These are phyloP conservation scores for Pestalotiopsis sp. DNA, from an alignment of 2,329 filamentous ascomycete species.

Conservation along the genomic window DNA sequence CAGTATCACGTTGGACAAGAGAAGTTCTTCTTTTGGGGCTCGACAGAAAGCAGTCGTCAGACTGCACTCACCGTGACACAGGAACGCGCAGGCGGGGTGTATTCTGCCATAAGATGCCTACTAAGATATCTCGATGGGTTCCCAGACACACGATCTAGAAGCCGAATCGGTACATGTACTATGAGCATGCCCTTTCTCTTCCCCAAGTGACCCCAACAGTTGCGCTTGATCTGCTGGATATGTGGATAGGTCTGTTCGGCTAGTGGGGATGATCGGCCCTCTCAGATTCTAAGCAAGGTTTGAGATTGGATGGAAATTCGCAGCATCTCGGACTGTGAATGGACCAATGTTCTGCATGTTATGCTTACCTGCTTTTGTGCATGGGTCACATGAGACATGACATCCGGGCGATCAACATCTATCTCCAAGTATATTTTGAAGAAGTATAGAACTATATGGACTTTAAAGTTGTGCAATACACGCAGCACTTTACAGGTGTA, in stretches of 20 bases:
- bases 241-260: neutral
- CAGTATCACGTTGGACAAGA: neutral
- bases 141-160: neutral
- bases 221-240: neutral
- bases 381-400: neutral
- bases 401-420: neutral
- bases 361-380: neutral
- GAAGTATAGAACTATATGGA: neutral
- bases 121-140: neutral
- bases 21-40: neutral
- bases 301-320: slow-evolving; percentile 5
- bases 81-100: neutral
- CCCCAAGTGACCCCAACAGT: slow-evolving; percentile 5
- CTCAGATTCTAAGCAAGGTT: neutral
- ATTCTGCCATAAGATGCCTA: neutral
- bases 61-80: neutral
- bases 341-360: neutral
- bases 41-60: neutral
- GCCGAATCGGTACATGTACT: neutral
- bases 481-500: neutral
- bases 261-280: slow-evolving; percentile 3
- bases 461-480: neutral
- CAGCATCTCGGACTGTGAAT: neutral
- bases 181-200: neutral
- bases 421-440: neutral